Evolutionary conservation across 192 early-diverging fungal genomes (phyloP).

Genomic region (Diversispora eburnea): DNA sequence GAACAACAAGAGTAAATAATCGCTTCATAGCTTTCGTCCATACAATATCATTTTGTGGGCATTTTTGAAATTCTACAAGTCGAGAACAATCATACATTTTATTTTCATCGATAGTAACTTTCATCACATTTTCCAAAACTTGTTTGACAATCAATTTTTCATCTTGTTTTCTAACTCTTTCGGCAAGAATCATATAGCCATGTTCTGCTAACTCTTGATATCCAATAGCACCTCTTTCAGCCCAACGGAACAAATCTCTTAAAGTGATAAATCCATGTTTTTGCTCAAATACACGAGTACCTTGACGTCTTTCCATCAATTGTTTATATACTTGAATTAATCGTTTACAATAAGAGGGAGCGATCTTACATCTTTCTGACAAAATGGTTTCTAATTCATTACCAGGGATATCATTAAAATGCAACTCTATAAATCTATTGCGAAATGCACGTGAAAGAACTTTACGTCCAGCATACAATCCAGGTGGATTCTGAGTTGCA

Average conservation of each 20-base stretch:
- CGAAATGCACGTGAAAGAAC: slow-evolving; percentile 93
- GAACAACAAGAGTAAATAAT: slow-evolving; percentile 79
- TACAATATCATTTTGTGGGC: slow-evolving; percentile 55
- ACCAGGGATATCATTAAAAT: slow-evolving; percentile 96
- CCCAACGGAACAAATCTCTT: slow-evolving; percentile 98
- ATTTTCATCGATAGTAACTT: slow-evolving; percentile 57
- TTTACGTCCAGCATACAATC: slow-evolving; percentile 95
- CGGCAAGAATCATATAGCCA: slow-evolving; percentile 93
- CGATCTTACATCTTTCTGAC: slow-evolving; percentile 74
- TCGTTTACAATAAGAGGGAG: slow-evolving; percentile 82
- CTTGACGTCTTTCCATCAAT: slow-evolving; percentile 69
- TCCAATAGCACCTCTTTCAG: slow-evolving; percentile 69
- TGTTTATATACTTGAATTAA: slow-evolving; percentile 83
- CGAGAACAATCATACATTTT: slow-evolving; percentile 58
- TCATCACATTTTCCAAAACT: slow-evolving; percentile 82
- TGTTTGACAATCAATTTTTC: slow-evolving; percentile 78
- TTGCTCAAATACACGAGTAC: slow-evolving; percentile 91
- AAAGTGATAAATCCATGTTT: slow-evolving; percentile 92
- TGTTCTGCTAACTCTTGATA: slow-evolving; percentile 88
- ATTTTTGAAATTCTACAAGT: slow-evolving; percentile 51
- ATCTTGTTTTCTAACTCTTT: slow-evolving; percentile 77
- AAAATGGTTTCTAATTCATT: slow-evolving; percentile 89
- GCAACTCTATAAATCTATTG: slow-evolving; percentile 94
- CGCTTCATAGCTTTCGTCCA: slow-evolving; percentile 95
- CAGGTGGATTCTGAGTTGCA: slow-evolving; percentile 99